Base-by-base conservation (phyloP, 2,329 filamentous ascomycete species). In the Pseudodiploospora longispora region DNA sequence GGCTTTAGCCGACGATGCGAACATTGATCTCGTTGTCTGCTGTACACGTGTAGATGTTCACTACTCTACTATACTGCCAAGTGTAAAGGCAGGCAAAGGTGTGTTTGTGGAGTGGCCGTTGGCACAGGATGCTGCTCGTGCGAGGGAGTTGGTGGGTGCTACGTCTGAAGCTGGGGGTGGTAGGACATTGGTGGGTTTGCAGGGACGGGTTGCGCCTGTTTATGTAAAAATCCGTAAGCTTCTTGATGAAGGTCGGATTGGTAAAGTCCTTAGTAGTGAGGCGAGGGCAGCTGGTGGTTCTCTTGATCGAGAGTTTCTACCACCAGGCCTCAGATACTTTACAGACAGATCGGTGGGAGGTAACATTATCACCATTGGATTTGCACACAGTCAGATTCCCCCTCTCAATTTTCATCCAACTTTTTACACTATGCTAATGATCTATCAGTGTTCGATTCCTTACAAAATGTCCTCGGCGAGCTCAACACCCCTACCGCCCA, bases 81-180 rank as follows among this genome's bases (percentile, higher is more conserved):
- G 69, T 10, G 49, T 80, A 1, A 60, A 62, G 10, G 71, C 73
- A 0, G 77, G 76, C 0, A 80, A 80, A 55, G 53, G 60, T 0
- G 65, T 75, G 0, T 82, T 64, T 45, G 66, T 78, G 0, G 78
- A 82, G 59, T 82, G 78, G 74, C 78, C 76, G 5, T 61, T 82
- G 1, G 74, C 72, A 0, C 59, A 70, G 10, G 67, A 72, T 42
- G 55, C 59, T 1, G 44, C 53, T 2, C 59, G 67, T 1, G 72
- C 68, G 0, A 51, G 55, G 10, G 68, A 72, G 36, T 57, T 81
- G 44, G 61, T 60, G 0, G 54, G 54, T 0, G 46, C 65, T 1
- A 68, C 63, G 27, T 19, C 19, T 19, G 34, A 27, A 34, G 38
- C 27, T 8, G 60, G 60, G 5, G 58, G 66, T 1, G 55, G 56